Evolutionary conservation across 2,329 filamentous ascomycete genomes (phyloP), one percentile per base, ranked within the genome.

Genomic region (Colletotrichum sp.): DNA sequence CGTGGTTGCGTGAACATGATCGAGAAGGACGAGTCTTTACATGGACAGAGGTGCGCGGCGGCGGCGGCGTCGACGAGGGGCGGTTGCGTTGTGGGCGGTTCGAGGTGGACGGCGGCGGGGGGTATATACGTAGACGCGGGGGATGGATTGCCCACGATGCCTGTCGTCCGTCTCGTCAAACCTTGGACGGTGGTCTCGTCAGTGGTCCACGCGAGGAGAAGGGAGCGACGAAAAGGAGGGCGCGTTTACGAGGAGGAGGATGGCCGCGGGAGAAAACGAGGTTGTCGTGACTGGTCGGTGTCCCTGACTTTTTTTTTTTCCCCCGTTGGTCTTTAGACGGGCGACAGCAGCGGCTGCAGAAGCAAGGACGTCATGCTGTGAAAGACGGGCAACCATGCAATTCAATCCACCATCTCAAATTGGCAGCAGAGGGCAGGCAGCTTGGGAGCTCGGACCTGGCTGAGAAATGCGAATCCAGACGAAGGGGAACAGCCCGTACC

Each of bases 1-100:
- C 79, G 79, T 78, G 80, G 80, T 81, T 82, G 81, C 81, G 83
- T 81, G 82, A 85, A 86, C 85, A 86, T 86, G 85, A 84, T 86
- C 84, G 80, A 79, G 80, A 76, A 61, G 77, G 79, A 75, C 74
- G 66, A 75, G 73, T 75, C 74, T 74, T 83, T 77, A 84, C 83
- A 83, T 83, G 79, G 43, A 58, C 62, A 34, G 56, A 52, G 56
- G 36, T 65, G 67, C 62, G 56, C 63, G 32, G 63, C 70, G 56
- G 70, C 70, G 55, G 63, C 26, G 63, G 56, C 63, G 56, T 63
- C 58, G 56, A 52, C 26, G 8, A 16, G 48, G 14, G 55, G 52
- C 10, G 13, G 28, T 38, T 38, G 13, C n/a, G 18, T 21, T 18
- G 9, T n/a, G 38, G 69, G 59, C 30, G 18, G 30, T 62, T 63